Base-by-base conservation (phyloP, 2,329 filamentous ascomycete species). In the Phoma herbarum region DNA sequence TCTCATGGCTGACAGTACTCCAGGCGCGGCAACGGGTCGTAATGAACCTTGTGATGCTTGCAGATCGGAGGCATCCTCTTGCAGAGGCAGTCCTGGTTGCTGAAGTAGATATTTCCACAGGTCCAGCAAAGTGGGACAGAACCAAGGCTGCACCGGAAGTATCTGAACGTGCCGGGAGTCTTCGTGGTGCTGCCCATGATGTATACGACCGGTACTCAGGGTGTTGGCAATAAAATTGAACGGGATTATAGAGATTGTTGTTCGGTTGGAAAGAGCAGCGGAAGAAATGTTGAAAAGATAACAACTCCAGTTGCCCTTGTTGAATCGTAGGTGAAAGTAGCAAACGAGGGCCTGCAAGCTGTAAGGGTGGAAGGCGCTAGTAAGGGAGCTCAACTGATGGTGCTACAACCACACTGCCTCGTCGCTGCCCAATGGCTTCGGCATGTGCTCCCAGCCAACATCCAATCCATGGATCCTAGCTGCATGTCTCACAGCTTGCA, bases 361-460 rank as follows among this genome's bases (percentile, higher is more conserved):
- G 9, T 14, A 10, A 7, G 4, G 11, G 14, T 26, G 9, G 26
- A 10, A 25, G 31, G 22, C 8, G 8, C 9, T 18, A 26, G 31
- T 22, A 14, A 29, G n/a, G 4, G 14, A 2, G 10, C 12, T 49
- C 11, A 6, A 18, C 10, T 18, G 22, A 6, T 20, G 23, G 22
- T 2, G 14, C 46, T 49, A 57, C 4, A 66, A 47, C 78, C 82
- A 84, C 28, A 68, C 69, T 33, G 82, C 70, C 33, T 77, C 64
- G 59, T 84, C 83, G 29, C 77, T 80, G 0, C 83, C 83, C 46
- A 85, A 60, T 0, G 77, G 77, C 62, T 81, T 81, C 2, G 83
- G 82, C 83, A 85, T 84, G 4, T 75, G 59, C 41, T 84, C 79
- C 80, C 82, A 86, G 0, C 83, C 81, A 23, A 82, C 69, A 5